Percentiles rank a stretch among this genome's conserved stretches.
Evolutionary conservation across 805 yeast species (phyloP).

Genomic region (Sugiyamaella chiloensis): DNA sequence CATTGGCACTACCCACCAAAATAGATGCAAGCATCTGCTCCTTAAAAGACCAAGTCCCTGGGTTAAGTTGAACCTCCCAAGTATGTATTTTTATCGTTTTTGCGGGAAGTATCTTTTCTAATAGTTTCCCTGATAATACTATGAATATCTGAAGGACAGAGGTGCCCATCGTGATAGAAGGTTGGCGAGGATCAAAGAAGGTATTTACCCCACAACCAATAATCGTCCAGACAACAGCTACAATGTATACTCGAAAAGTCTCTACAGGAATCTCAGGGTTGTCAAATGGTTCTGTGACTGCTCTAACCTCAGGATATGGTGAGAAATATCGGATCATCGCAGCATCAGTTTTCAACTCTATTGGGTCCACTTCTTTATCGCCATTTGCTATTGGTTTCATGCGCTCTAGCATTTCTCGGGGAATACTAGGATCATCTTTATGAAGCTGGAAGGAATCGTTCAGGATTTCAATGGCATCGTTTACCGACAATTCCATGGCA

Average conservation of each 20-base stretch:
- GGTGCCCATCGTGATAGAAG: slow-evolving; percentile 43
- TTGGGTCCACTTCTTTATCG: slow-evolving; percentile 9
- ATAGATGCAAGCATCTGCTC: slow-evolving; percentile 61
- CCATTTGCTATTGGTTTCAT: not conserved
- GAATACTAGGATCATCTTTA: not conserved
- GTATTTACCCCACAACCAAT: slow-evolving; percentile 54
- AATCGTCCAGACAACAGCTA: slow-evolving; percentile 41
- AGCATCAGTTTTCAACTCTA: slow-evolving; percentile 38
- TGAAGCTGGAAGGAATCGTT: not conserved
- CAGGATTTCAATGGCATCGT: not conserved
- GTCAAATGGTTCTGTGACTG: slow-evolving; percentile 51
- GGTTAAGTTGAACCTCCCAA: slow-evolving; percentile 44
- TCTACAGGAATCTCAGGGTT: slow-evolving; percentile 45
- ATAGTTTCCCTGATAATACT: slow-evolving; percentile 53
- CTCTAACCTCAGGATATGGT: slow-evolving; percentile 58
- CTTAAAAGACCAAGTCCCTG: slow-evolving; percentile 61
- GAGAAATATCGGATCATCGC: slow-evolving; percentile 41
- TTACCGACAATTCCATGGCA: not conserved
- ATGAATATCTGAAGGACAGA: slow-evolving; percentile 43
- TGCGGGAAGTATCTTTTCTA: slow-evolving; percentile 40
- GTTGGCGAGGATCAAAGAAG: slow-evolving; percentile 54
- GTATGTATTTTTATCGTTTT: slow-evolving; percentile 39
- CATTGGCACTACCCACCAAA: slow-evolving; percentile 8
- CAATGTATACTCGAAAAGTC: slow-evolving; percentile 47
- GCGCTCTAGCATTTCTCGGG: not conserved